Percentiles rank a stretch among this genome's conserved stretches.
Conservation (phyloP, 805 yeast species). For the Pachysolen tannophilus region DNA sequence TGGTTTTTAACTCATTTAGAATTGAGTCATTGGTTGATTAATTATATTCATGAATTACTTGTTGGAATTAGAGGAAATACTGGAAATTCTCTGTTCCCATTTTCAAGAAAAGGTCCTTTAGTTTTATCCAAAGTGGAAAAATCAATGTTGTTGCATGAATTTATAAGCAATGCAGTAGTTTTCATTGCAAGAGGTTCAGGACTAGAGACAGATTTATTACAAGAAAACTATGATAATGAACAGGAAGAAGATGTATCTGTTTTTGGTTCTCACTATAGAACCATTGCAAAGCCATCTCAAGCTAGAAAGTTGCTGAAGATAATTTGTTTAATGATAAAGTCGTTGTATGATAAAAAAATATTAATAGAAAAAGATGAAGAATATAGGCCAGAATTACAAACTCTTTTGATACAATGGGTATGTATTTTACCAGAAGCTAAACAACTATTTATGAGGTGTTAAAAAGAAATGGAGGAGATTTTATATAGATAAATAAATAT, state of each 20-base stretch:
- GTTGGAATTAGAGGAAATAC: slow-evolving; percentile 46
- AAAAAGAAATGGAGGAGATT: no score
- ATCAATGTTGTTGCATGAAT: slow-evolving; percentile 64
- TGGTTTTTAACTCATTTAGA: slow-evolving; percentile 64
- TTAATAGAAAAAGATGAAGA: slow-evolving; percentile 41
- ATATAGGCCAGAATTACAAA: slow-evolving; percentile 51
- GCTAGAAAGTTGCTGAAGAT: slow-evolving; percentile 37
- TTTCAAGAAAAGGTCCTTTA: slow-evolving; percentile 51
- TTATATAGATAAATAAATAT: no score
- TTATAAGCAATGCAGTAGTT: slow-evolving; percentile 47
- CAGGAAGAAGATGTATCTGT: slow-evolving; percentile 7
- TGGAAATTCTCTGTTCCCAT: slow-evolving; percentile 21
- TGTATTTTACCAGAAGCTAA: slow-evolving; percentile 57
- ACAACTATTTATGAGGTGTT: slow-evolving; percentile 39
- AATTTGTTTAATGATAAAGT: slow-evolving; percentile 56
- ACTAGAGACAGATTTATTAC: slow-evolving; percentile 13
- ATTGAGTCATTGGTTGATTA: slow-evolving; percentile 45
- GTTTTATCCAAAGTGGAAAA: slow-evolving; percentile 50
- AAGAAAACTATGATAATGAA: slow-evolving; percentile 15
- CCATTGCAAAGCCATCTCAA: slow-evolving; percentile 23
- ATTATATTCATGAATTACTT: slow-evolving; percentile 55
- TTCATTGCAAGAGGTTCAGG: slow-evolving; percentile 28
- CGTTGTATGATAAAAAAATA: slow-evolving; percentile 36
- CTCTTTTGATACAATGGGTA: slow-evolving; percentile 57
- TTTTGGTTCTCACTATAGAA: slow-evolving; percentile 13